phyloP scores from a whole-genome alignment of 495 filamentous ascomycete species.

The Podospora conica region DNA sequence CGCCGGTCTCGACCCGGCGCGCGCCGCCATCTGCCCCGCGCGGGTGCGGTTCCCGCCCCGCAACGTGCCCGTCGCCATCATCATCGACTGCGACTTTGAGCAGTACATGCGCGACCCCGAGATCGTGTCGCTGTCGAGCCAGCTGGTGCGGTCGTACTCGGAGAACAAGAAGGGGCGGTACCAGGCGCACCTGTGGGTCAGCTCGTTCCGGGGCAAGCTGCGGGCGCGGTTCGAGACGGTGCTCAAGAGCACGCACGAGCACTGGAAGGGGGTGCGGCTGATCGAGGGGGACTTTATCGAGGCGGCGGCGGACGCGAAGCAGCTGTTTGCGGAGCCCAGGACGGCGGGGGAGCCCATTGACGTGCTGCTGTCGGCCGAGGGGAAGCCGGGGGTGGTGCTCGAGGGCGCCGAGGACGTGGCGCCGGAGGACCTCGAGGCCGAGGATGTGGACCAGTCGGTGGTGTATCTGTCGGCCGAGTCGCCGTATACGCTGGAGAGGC shows the following conservation, averaged over 20 bases:
- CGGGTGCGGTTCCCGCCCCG: slow-evolving; percentile 33
- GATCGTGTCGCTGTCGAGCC: slow-evolving; percentile 68
- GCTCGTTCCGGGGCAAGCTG: slow-evolving; percentile 68
- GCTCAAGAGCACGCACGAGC: slow-evolving; percentile 57
- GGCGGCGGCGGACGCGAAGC: slow-evolving; percentile 53
- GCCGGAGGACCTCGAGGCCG: slow-evolving; percentile 27
- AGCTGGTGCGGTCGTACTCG: slow-evolving; percentile 83
- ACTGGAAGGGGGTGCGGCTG: slow-evolving; percentile 74
- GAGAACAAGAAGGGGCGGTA: slow-evolving; percentile 65
- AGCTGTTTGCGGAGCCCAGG: slow-evolving; percentile 48
- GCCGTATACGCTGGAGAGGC: slow-evolving; percentile 65
- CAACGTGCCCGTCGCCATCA: slow-evolving; percentile 62
- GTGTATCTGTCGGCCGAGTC: slow-evolving; percentile 89
- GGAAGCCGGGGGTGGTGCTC: slow-evolving; percentile 21
- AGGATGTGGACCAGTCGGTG: slow-evolving; percentile 42
- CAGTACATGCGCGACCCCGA: slow-evolving; percentile 81
- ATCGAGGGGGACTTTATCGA: slow-evolving; percentile 62
- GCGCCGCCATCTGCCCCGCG: slow-evolving; percentile 10
- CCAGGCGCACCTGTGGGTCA: slow-evolving; percentile 63
- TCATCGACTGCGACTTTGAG: slow-evolving; percentile 92
- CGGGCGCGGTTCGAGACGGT: slow-evolving; percentile 73
- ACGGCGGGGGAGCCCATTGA: slow-evolving; percentile 50
- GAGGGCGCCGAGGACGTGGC: not conserved
- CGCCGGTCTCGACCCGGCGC: slow-evolving; percentile 33
- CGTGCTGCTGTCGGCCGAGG: slow-evolving; percentile 40